Evolutionary conservation across 768 basidiomycete genomes (phyloP), one percentile per base, ranked within the genome.

Genomic region (Cantharellus cinnabarinus): DNA sequence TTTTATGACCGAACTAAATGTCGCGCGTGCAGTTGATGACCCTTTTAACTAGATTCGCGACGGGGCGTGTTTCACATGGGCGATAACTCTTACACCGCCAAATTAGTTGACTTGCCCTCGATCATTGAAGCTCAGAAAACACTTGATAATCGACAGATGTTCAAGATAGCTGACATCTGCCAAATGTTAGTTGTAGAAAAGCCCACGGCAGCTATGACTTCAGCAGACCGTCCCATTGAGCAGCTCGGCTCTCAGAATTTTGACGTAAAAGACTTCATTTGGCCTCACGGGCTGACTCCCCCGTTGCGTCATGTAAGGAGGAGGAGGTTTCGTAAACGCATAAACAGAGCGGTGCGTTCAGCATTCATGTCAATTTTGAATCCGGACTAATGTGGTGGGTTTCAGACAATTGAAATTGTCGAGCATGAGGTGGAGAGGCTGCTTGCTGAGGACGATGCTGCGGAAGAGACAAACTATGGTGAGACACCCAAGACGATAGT

Each of bases 131-230:
- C 88, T 7, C 93, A 98, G 70, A 97, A 97, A 75, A 90, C 94
- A 2, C 70, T 94, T 56, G 95, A 98, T 70, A 86, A 83, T 68
- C 90, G 93, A 68, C 90, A 95, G 67, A 85, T 95, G 80, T 95
- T 98, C 76, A 99, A 99, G 70, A 88, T 93, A 3, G 93, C 91
- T 42, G 95, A 99, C 68, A 94, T 99, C 71, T 94, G 88, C 72
- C 93, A 95, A 79, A 89, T 90, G 65, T 65, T 69, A 41, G 42
- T 42, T 10, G 58, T 60, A 15, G 55, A 60, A 37, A 29, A 34
- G 34, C 39, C 2, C 2, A 5, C 34, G 44, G n/a, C 14, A 2
- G 39, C 48, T 41, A 38, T 35, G 38, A n/a, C 7, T 20, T 52
- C 56, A 59, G 42, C 65, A 95, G 89, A 97, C 97, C 91, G 78